Evolutionary conservation across 768 basidiomycete species (phyloP), one percentile per base, ranked within the genome.

Genomic region (Lactarius deliciosus): DNA sequence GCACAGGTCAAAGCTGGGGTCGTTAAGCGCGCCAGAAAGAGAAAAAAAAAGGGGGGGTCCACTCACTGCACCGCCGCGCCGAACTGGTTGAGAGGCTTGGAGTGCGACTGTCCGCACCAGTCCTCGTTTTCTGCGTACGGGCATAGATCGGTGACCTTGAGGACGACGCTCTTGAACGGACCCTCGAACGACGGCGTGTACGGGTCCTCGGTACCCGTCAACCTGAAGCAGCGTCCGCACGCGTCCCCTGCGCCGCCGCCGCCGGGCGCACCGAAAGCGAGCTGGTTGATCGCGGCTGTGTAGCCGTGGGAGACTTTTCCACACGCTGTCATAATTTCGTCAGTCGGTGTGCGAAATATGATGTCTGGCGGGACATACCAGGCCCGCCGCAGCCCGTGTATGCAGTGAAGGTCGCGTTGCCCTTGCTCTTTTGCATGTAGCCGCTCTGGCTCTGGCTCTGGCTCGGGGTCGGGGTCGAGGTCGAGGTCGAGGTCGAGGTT

Each of bases 171-270:
- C 36, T 83, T 69, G 77, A 85, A 85, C n/a, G 85, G 82, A 8
- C 83, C 85, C 20, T 76, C 72, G 73, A 70, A 85, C 0, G 75
- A 64, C 1, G 84, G 83, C 30, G 83, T 81, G 76, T 76, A 86
- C 30, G 86, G 85, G 73, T 86, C 85, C 16, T 72, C 64, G n/a
- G 73, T 78, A 47, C 79, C 83, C 1, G 85, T 84, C 60, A 86
- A 56, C n/a, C 79, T 75, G 73, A 87, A 87, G 77, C 86, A 86
- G 45, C 85, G 82, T 16, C 85, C 86, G 68, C 85, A 87, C 11
- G 83, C 86, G 73, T 85, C 86, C n/a, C 86, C 85, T 3, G 83
- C 75, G 8, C 85, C 85, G 0, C 75, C 36, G 0, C 84, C 83
- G 20, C 84, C 81, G 18, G 74, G 61, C 5, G 83, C 76, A 45